Evolutionary conservation across 352 stramenopile genomes (phyloP).

Genomic region (Poterioochromonas sp.): DNA sequence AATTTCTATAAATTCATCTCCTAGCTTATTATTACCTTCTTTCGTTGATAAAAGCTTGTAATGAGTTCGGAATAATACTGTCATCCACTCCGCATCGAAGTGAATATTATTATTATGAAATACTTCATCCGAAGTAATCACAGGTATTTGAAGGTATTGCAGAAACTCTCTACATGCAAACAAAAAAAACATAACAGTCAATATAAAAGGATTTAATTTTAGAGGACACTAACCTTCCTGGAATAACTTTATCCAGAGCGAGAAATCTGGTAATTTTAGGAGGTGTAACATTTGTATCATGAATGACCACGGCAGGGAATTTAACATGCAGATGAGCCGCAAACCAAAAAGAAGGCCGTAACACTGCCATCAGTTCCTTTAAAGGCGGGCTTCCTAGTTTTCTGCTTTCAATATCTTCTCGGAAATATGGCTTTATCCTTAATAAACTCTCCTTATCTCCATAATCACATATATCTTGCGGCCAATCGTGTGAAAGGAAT

Average conservation of each 20-base stretch:
- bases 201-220: conserved; percentile 71
- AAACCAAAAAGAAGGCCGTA: conserved; percentile 93
- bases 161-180: conserved; percentile 23
- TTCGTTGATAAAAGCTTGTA: conserved; percentile 61
- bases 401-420: conserved; percentile 81
- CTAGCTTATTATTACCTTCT: conserved; percentile 48
- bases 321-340: conserved; percentile 95
- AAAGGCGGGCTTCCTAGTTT: conserved; percentile 81
- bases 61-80: conserved; percentile 80
- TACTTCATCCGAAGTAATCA: not conserved
- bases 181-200: conserved; percentile 33
- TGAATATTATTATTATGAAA: conserved; percentile 34
- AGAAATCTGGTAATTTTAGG: conserved; percentile 78
- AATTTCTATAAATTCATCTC: not conserved
- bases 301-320: conserved; percentile 85
- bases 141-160: not conserved
- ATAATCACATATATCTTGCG: conserved; percentile 85
- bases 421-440: conserved; percentile 83
- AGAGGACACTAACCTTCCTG: conserved; percentile 79
- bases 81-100: conserved; percentile 88
- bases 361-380: conserved; percentile 74
- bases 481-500: conserved; percentile 97
- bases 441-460: conserved; percentile 69
- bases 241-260: conserved; percentile 97
- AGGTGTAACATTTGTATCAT: conserved; percentile 43